Conservation (phyloP, 2,329 filamentous ascomycete species). For the Aspergillus aculeatinus region DNA sequence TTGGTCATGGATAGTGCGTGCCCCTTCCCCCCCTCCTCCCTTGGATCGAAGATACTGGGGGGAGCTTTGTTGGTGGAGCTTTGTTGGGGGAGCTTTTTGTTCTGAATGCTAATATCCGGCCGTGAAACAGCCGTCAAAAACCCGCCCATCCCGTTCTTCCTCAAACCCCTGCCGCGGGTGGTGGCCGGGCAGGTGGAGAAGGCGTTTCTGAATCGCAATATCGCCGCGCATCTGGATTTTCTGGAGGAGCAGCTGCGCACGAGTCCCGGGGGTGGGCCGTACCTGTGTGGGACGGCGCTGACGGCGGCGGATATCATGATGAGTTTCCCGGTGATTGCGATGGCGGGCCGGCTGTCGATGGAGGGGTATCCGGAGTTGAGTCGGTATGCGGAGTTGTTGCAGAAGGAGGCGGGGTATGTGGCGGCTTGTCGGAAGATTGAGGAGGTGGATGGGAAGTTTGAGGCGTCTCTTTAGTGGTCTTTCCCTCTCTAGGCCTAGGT, state of each 20-base stretch:
- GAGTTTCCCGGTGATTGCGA: conserved; percentile 47
- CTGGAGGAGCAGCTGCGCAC: conserved; percentile 47
- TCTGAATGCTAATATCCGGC: too few species aligned
- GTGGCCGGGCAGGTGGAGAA: conserved; percentile 51
- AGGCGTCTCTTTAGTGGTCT: conserved; percentile 29
- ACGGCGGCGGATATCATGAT: conserved; percentile 50
- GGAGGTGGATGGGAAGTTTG: conserved; percentile 40
- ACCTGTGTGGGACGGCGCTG: conserved; percentile 45
- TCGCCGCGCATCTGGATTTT: conserved; percentile 45
- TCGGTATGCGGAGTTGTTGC: conserved; percentile 37
- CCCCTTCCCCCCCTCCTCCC: not conserved
- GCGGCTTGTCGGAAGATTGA: conserved; percentile 43
- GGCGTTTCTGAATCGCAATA: conserved; percentile 41
- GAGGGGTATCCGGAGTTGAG: conserved; percentile 40
- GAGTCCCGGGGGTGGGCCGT: conserved; percentile 40
- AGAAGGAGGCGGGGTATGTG: conserved; percentile 41
- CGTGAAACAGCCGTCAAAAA: conserved; percentile 44
- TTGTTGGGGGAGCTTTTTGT: too few species aligned
- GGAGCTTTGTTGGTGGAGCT: too few species aligned
- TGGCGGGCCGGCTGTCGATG: conserved; percentile 32
- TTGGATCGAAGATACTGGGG: too few species aligned
- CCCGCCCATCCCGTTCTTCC: conserved; percentile 65
- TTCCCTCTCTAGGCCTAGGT: not conserved
- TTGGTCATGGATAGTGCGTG: conserved; percentile 60
- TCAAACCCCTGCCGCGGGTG: conserved; percentile 61